Percentiles rank a stretch among this genome's conserved stretches.
Evolutionary conservation across 2,329 filamentous ascomycete species (phyloP).

Genomic region (Alternaria longipes): DNA sequence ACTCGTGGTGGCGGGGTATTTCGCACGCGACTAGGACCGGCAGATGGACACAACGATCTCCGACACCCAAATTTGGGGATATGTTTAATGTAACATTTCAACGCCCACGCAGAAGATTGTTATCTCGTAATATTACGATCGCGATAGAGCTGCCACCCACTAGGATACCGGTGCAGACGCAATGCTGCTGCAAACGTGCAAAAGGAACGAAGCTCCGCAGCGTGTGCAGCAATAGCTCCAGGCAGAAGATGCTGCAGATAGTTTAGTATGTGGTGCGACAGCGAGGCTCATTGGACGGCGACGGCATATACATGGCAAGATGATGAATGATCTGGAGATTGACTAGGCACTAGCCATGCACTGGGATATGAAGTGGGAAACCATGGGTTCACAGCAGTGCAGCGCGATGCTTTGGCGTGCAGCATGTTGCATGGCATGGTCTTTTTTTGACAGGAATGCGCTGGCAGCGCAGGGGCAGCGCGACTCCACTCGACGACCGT

Average conservation of each 20-base stretch:
- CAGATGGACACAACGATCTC: conserved; percentile 19
- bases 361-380: conserved; percentile 41
- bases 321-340: conserved; percentile 19
- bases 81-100: conserved; percentile 8
- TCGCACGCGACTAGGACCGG: conserved; percentile 14
- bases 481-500: conserved; percentile 31
- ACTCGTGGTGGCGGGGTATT: conserved; percentile 24
- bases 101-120: conserved; percentile 5
- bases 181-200: conserved; percentile 27
- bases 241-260: conserved; percentile 32
- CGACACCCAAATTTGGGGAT: conserved; percentile 2
- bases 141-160: conserved; percentile 7
- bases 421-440: conserved; percentile 26
- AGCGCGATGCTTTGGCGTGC: conserved; percentile 40
- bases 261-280: conserved; percentile 28
- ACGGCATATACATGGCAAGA: conserved; percentile 4
- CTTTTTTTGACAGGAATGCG: conserved; percentile 38
- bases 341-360: conserved; percentile 33
- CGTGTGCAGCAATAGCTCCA: conserved; percentile 28
- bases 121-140: conserved; percentile 24
- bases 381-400: conserved; percentile 38
- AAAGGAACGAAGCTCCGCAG: conserved; percentile 21
- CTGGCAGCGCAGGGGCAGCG: conserved; percentile 20
- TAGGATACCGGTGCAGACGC: conserved; percentile 7
- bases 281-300: conserved; percentile 33